Evolutionary conservation across 2,329 filamentous ascomycete species (phyloP), one percentile per base, ranked within the genome.

Genomic region (Curvularia lunata): DNA sequence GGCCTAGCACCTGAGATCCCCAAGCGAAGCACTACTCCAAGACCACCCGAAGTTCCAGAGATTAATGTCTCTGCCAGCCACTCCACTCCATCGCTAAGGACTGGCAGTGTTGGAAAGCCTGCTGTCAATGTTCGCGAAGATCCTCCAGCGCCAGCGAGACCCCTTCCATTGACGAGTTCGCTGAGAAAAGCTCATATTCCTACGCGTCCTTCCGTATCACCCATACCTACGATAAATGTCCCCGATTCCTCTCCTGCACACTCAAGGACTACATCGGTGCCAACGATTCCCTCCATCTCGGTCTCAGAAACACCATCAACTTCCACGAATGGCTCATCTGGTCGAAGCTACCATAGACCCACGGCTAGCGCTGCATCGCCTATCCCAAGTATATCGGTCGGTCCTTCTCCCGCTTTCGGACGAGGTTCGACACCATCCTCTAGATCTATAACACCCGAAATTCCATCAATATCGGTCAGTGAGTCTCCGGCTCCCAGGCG

Each of bases 151-250:
- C 68, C 67, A 60, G 55, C 64, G 38, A 66, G 68, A 47, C 68
- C 72, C 9, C 69, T 71, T 32, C 67, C 72, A 10, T 66, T 59
- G 16, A 48, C 56, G 27, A 66, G 54, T 32, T 64, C 64, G 19
- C 56, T 66, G 55, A 70, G 68, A 57, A 73, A 72, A 61, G 63
- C 68, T 58, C 70, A 72, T 48, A 69, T 67, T 63, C 65, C 67
- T 19, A 51, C 63, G 59, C 64, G 66, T 34, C 58, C 66, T 49
- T 59, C 61, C 23, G 40, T 58, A 32, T 38, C 68, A 32, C 56
- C 71, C 12, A 60, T 75, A 58, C 76, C 77, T 37, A 79, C 80
- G 8, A 85, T 88, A 65, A 83, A 81, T 64, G 67, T 84, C 12
- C 80, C 81, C 23, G 80, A 84, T 54, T 71, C 72, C 54, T 63